These are phyloP conservation scores for Pythium phragmitis DNA, from an alignment of 352 stramenopile genomes.

Conservation along the genomic window DNA sequence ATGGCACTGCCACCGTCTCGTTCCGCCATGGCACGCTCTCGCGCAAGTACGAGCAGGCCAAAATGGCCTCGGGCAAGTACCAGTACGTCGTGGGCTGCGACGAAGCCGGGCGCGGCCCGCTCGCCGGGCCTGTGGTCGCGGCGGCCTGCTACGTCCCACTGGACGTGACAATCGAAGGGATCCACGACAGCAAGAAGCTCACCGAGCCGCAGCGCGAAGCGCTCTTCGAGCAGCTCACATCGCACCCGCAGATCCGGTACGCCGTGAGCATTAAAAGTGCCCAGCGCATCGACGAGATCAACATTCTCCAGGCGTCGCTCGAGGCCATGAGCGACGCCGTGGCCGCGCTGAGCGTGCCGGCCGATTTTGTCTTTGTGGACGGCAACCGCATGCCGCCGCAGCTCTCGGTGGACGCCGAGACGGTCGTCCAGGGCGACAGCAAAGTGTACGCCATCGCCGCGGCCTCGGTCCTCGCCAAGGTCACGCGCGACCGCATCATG, in stretches of 20 bases:
- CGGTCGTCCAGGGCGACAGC: slow-evolving; percentile 94
- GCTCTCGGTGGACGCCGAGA: slow-evolving; percentile 85
- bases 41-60: slow-evolving; percentile 50
- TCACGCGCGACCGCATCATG: slow-evolving; percentile 98
- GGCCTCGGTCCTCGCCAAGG: slow-evolving; percentile 98
- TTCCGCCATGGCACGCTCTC: slow-evolving; percentile 59
- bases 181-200: slow-evolving; percentile 96
- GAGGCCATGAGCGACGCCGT: slow-evolving; percentile 93
- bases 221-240: slow-evolving; percentile 88
- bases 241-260: slow-evolving; percentile 80
- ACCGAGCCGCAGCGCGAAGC: slow-evolving; percentile 92
- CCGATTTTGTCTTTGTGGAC: slow-evolving; percentile 93
- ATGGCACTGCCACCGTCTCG: slow-evolving; percentile 10
- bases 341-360: slow-evolving; percentile 41
- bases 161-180: slow-evolving; percentile 81
- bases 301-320: slow-evolving; percentile 98
- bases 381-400: slow-evolving; percentile 93
- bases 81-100: slow-evolving; percentile 92
- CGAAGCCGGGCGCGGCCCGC: slow-evolving; percentile 94
- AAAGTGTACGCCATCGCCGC: slow-evolving; percentile 96
- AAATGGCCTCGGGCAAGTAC: slow-evolving; percentile 51
- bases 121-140: slow-evolving; percentile 90
- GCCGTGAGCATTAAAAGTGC: slow-evolving; percentile 77
- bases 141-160: slow-evolving; percentile 69
- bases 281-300: slow-evolving; percentile 97